Conservation (phyloP, 2,329 filamentous ascomycete species). For the Macrophomina phaseolina region DNA sequence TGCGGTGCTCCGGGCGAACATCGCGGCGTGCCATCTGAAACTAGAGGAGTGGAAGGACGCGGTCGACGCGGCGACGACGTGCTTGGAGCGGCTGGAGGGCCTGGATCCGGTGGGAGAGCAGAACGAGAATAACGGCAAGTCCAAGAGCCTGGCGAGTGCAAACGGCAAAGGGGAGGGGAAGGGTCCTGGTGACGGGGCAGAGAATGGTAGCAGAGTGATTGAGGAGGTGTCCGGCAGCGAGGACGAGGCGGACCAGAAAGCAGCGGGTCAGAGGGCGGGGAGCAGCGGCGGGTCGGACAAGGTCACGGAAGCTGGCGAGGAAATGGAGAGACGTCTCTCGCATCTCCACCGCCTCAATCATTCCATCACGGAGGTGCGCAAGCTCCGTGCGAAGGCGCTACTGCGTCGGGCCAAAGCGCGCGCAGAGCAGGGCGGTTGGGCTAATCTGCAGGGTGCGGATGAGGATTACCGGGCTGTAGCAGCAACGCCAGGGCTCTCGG, state of each 20-base stretch:
- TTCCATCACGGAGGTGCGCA: constrained; percentile 66
- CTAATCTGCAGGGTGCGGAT: constrained; percentile 76
- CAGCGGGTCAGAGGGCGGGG: neutral
- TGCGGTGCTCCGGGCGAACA: constrained; percentile 85
- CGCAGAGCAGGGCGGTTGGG: constrained; percentile 76
- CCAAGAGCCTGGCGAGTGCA: constrained; percentile 24
- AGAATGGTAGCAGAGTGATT: constrained; percentile 41
- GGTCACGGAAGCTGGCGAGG: constrained; percentile 57
- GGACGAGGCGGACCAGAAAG: constrained; percentile 51
- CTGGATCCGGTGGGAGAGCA: constrained; percentile 56
- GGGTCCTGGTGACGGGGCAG: constrained; percentile 39
- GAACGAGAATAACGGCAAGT: constrained; percentile 31
- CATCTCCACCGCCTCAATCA: constrained; percentile 33
- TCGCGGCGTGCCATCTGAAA: constrained; percentile 87
- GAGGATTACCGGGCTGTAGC: constrained; percentile 77
- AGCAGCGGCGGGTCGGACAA: constrained; percentile 41
- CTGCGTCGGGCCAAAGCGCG: constrained; percentile 78
- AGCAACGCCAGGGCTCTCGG: constrained; percentile 64
- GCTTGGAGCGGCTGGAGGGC: constrained; percentile 74
- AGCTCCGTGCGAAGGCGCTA: constrained; percentile 82
- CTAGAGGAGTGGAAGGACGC: constrained; percentile 85
- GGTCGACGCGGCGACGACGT: constrained; percentile 72
- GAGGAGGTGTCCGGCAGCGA: constrained; percentile 50
- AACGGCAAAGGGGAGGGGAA: constrained; percentile 32
- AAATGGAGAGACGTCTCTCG: constrained; percentile 49